Percentiles rank a stretch among this genome's conserved stretches.
Conservation (phyloP, 306 rosid species). For the Gleditsia sinensis region DNA sequence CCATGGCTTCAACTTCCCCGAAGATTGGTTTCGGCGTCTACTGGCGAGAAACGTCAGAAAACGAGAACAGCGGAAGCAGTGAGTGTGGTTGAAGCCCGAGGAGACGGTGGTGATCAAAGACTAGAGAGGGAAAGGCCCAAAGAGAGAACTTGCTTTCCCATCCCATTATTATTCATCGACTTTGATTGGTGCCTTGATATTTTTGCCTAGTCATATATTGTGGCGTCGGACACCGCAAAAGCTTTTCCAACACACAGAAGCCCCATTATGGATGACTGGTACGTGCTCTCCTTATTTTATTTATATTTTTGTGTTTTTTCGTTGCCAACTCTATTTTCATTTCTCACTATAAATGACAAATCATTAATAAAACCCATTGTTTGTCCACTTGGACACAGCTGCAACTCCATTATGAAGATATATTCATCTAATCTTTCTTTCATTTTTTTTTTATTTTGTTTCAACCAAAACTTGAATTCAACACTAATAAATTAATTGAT, state of each 20-base stretch:
- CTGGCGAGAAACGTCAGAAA: slow-evolving; percentile 5
- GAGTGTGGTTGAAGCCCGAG: slow-evolving; percentile 1
- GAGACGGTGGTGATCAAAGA: not conserved
- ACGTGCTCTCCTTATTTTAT: slow-evolving; percentile 30
- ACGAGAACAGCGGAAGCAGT: not conserved
- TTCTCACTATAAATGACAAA: too few species aligned
- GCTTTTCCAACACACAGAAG: slow-evolving; percentile 42
- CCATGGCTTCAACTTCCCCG: slow-evolving; percentile 41
- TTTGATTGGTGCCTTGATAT: slow-evolving; percentile 37
- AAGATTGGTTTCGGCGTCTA: slow-evolving; percentile 4
- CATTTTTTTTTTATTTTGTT: too few species aligned
- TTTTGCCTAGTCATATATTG: slow-evolving; percentile 36
- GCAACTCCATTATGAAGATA: too few species aligned
- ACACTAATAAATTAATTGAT: too few species aligned
- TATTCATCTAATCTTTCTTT: too few species aligned
- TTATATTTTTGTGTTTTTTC: not conserved
- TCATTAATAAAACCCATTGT: not conserved
- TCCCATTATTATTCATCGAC: slow-evolving; percentile 19
- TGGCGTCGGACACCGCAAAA: slow-evolving; percentile 36
- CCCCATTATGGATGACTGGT: slow-evolving; percentile 29
- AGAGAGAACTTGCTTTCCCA: not conserved
- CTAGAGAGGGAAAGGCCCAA: not conserved
- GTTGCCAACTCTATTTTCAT: too few species aligned
- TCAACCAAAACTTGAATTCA: too few species aligned
- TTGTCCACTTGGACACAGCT: too few species aligned